Evolutionary conservation across 352 stramenopile genomes (phyloP).

Genomic region (Globisporangium middletonii): DNA sequence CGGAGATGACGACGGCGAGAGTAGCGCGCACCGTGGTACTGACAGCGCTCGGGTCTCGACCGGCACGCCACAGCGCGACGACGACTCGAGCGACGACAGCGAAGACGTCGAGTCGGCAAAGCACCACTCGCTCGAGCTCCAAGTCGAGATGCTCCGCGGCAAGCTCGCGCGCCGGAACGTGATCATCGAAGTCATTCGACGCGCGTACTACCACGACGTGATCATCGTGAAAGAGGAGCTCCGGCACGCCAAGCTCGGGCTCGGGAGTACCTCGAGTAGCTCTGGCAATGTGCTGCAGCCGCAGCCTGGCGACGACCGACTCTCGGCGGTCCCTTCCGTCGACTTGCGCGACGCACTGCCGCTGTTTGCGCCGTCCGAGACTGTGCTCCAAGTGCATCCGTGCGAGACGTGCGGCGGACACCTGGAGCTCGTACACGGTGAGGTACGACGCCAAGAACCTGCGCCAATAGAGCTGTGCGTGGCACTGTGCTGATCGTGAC

Average conservation of each 20-base stretch:
- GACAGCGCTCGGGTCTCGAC: background rate
- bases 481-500: background rate
- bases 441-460: slow-evolving; percentile 24
- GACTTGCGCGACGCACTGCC: slow-evolving; percentile 61
- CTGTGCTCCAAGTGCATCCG: slow-evolving; percentile 62
- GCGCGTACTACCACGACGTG: slow-evolving; percentile 78
- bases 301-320: slow-evolving; percentile 21
- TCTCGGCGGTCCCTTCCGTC: slow-evolving; percentile 62
- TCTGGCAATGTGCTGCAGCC: background rate
- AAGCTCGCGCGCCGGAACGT: slow-evolving; percentile 66
- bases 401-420: slow-evolving; percentile 68
- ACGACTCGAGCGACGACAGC: slow-evolving; percentile 15
- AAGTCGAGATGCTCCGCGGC: slow-evolving; percentile 64
- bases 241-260: slow-evolving; percentile 20
- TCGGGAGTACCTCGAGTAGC: background rate
- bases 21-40: background rate
- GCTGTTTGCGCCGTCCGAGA: slow-evolving; percentile 71
- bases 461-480: background rate
- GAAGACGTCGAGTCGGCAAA: slow-evolving; percentile 32
- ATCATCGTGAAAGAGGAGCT: slow-evolving; percentile 82
- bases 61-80: background rate
- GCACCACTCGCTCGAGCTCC: slow-evolving; percentile 24
- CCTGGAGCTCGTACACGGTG: slow-evolving; percentile 73
- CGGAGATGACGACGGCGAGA: background rate
- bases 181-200: slow-evolving; percentile 65